A percentile compares a stretch with the other conserved stretches of the same genome.
Evolutionary conservation across 306 rosid species (phyloP).

Genomic region (Acacia acuminata): DNA sequence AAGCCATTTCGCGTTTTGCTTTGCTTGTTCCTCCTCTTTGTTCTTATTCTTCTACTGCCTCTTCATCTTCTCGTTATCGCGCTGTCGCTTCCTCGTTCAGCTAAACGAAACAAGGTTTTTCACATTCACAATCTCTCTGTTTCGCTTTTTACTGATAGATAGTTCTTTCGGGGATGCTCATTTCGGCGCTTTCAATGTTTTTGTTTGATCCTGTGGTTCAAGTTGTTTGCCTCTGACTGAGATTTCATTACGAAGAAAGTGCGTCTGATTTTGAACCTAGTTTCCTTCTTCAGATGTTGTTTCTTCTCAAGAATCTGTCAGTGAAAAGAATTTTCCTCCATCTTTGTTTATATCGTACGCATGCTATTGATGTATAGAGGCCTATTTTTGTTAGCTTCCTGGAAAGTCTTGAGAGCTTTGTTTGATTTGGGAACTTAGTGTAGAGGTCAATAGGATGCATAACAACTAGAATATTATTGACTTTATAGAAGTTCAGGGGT

Average conservation of each 20-base stretch:
- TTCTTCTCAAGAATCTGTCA: constrained; percentile 27
- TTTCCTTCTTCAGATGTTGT: constrained; percentile 1
- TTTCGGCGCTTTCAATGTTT: neutral
- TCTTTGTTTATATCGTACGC: neutral
- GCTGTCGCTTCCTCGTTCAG: neutral
- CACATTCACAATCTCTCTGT: constrained; percentile 18
- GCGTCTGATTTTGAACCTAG: constrained; percentile 40
- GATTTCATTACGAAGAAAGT: constrained; percentile 18
- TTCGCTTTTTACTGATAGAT: neutral
- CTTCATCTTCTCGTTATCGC: neutral
- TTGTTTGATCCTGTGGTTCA: neutral
- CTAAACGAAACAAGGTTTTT: constrained; percentile 38
- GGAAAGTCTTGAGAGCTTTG: neutral
- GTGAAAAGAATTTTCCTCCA: neutral
- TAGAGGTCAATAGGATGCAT: neutral
- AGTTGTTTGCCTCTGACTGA: constrained; percentile 12
- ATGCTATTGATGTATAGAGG: neutral
- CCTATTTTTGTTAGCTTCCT: neutral
- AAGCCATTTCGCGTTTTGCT: constrained; percentile 15
- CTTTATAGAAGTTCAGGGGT: constrained; percentile 6
- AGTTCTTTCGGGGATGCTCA: neutral
- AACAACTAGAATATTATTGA: neutral
- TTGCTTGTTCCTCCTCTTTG: constrained; percentile 3
- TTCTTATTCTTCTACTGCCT: neutral
- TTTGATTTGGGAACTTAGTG: neutral